Evolutionary conservation across 495 filamentous ascomycete species (phyloP).

Genomic region (Tetracladium setigerum): DNA sequence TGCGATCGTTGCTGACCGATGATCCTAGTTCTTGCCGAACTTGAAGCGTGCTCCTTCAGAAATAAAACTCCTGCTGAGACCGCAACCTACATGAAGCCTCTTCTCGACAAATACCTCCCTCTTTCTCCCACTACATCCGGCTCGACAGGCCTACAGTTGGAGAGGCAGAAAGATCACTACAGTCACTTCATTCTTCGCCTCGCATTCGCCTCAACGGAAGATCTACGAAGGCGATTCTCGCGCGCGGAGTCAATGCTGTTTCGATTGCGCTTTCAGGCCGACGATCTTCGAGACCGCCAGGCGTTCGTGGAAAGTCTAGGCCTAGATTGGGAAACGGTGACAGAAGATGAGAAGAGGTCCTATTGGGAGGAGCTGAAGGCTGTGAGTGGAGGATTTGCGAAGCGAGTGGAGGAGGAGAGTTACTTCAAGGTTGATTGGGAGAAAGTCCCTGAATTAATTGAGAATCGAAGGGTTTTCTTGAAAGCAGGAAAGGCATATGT

Average conservation of each 20-base stretch:
- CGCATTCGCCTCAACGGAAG: conserved; percentile 86
- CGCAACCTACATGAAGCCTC: conserved; percentile 62
- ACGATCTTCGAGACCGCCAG: conserved; percentile 59
- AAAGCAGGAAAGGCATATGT: conserved; percentile 85
- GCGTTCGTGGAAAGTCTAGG: conserved; percentile 72
- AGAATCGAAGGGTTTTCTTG: conserved; percentile 67
- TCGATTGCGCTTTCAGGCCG: conserved; percentile 63
- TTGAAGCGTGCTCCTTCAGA: conserved; percentile 93
- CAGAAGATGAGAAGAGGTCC: conserved; percentile 58
- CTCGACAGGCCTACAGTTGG: conserved; percentile 40
- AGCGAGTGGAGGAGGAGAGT: conserved; percentile 54
- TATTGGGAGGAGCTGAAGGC: conserved; percentile 38
- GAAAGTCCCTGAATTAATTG: conserved; percentile 83
- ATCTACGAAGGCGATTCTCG: conserved; percentile 80
- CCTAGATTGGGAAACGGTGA: conserved; percentile 75
- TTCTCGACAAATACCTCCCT: conserved; percentile 80
- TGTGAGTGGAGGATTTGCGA: conserved; percentile 33
- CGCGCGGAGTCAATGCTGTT: conserved; percentile 87
- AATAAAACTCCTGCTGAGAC: conserved; percentile 79
- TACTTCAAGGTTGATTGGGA: conserved; percentile 98
- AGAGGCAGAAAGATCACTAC: conserved; percentile 96
- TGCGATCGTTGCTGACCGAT: conserved; percentile 12
- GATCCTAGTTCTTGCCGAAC: conserved; percentile 74
- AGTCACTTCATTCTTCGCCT: conserved; percentile 94
- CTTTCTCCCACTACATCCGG: conserved; percentile 44